Percentiles rank a stretch among this genome's conserved stretches.
Conservation (phyloP, 306 rosid species). For the Begonia fuchsioides region DNA sequence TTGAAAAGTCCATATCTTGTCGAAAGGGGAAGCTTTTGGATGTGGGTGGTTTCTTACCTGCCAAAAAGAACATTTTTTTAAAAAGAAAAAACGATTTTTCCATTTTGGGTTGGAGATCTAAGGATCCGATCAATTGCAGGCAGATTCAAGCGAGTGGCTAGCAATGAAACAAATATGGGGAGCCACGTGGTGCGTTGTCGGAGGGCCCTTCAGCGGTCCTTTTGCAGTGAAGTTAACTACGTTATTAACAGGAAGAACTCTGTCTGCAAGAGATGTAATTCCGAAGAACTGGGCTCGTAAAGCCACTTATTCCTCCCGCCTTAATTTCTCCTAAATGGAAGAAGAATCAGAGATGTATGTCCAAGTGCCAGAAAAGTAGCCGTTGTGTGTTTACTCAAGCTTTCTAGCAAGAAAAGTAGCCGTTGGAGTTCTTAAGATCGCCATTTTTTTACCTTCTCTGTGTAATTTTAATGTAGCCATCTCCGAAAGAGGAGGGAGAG, state of each 20-base stretch:
- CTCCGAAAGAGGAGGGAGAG: conserved; percentile 85
- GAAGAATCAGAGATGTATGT: not conserved
- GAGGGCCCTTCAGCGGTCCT: conserved; percentile 74
- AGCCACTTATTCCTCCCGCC: conserved; percentile 59
- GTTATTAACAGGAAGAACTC: conserved; percentile 30
- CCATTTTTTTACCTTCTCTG: conserved; percentile 1
- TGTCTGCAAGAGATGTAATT: conserved; percentile 60
- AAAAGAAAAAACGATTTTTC: no score
- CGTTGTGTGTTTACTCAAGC: no score
- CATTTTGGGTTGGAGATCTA: no score
- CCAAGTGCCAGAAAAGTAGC: conserved; percentile 3
- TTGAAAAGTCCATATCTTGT: no score
- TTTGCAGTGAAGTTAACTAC: conserved; percentile 76
- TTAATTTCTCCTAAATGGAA: conserved; percentile 27
- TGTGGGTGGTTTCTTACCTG: no score
- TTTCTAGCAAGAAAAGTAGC: conserved; percentile 7
- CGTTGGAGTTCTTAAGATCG: conserved; percentile 31
- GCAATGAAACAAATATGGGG: conserved; percentile 85
- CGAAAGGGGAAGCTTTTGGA: no score
- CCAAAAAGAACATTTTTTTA: no score
- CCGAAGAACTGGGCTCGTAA: conserved; percentile 74
- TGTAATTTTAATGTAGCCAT: conserved; percentile 34
- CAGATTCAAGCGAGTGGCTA: conserved; percentile 55
- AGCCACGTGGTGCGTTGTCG: conserved; percentile 56
- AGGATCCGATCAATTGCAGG: conserved; percentile 25